Evolutionary conservation across 768 basidiomycete species (phyloP).

Genomic region (Lactarius psammicola): DNA sequence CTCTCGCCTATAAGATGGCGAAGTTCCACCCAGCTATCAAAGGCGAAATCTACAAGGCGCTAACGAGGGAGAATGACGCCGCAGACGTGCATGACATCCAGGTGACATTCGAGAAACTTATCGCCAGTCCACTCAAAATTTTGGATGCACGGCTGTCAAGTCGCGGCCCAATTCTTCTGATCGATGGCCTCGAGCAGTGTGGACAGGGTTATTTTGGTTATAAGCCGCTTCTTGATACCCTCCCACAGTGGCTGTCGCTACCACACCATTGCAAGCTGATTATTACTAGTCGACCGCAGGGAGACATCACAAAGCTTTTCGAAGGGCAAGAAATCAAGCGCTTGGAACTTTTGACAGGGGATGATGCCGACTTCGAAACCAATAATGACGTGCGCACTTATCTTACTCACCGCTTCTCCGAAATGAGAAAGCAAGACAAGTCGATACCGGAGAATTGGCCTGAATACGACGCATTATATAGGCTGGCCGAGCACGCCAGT

Average conservation of each 20-base stretch:
- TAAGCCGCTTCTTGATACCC: constrained; percentile 6
- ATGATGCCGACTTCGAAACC: constrained; percentile 3
- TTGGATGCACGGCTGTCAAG: neutral
- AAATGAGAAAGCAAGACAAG: constrained; percentile 17
- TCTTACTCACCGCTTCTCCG: constrained; percentile 14
- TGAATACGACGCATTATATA: constrained; percentile 1
- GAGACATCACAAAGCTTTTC: constrained; percentile 17
- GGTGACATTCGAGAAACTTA: constrained; percentile 6
- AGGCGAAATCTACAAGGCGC: neutral
- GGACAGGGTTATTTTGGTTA: neutral
- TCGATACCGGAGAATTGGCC: constrained; percentile 19
- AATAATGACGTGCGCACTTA: constrained; percentile 10
- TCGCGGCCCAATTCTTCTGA: constrained; percentile 14
- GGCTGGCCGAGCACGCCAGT: constrained; percentile 3
- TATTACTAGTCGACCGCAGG: constrained; percentile 17
- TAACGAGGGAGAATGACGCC: neutral
- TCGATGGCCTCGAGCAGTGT: constrained; percentile 22
- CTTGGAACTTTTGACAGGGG: constrained; percentile 19
- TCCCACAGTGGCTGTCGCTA: constrained; percentile 12
- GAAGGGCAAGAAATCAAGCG: constrained; percentile 5
- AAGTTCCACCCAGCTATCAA: constrained; percentile 22
- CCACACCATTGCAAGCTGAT: constrained; percentile 24
- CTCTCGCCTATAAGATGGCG: constrained; percentile 22
- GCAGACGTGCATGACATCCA: neutral
- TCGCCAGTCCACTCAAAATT: constrained; percentile 10